Conservation (phyloP, 1,284 basidiomycete species). For the Sparassis latifolia region DNA sequence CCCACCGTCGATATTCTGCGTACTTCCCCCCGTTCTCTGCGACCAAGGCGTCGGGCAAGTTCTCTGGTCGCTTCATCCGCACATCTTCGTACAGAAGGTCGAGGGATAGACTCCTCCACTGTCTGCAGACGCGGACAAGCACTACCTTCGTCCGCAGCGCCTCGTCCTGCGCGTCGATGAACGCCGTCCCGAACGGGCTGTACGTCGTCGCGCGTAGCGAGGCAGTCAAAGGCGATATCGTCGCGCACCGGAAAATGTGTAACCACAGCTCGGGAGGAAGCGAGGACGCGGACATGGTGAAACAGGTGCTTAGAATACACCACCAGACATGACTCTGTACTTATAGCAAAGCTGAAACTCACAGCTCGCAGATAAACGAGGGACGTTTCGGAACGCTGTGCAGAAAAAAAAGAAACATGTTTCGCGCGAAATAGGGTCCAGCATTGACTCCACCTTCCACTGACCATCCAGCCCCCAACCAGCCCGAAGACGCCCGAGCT, state of each 20-base stretch:
- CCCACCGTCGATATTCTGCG: conserved; percentile 29
- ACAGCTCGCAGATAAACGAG: no score
- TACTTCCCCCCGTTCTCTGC: conserved; percentile 14
- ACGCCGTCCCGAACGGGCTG: conserved; percentile 19
- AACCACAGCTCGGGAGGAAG: conserved; percentile 26
- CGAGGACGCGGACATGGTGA: conserved; percentile 2
- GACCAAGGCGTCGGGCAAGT: conserved; percentile 25
- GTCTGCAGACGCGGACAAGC: conserved; percentile 48
- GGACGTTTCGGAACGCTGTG: no score
- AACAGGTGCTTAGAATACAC: neutral
- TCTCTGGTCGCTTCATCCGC: conserved; percentile 28
- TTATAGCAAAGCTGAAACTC: no score
- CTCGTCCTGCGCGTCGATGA: conserved; percentile 8
- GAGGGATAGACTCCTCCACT: conserved; percentile 42
- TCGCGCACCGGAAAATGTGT: conserved; percentile 24
- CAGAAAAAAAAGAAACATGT: no score
- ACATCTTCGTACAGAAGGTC: conserved; percentile 50
- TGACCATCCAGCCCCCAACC: no score
- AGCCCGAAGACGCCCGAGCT: no score
- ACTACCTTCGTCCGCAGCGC: conserved; percentile 29
- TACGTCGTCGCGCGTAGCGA: conserved; percentile 18
- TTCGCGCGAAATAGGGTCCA: no score
- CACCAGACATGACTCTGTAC: no score
- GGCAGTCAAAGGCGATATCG: conserved; percentile 15
- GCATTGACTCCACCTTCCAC: no score